phyloP scores from a whole-genome alignment of 2,329 filamentous ascomycete species.

The Emydomyces testavorans region DNA sequence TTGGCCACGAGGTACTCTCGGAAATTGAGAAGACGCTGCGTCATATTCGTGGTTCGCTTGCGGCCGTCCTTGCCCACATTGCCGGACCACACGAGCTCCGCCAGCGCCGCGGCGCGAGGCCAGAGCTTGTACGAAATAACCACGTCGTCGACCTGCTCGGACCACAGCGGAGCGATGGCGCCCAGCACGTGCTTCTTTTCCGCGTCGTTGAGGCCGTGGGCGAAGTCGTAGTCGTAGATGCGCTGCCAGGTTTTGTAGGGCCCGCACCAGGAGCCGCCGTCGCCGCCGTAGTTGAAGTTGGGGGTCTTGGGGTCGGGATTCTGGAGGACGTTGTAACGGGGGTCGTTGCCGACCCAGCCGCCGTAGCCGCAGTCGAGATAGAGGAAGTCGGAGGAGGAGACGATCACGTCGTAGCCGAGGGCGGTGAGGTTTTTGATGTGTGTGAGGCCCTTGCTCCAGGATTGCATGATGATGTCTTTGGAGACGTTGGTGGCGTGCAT shows the following conservation, averaged over 20 bases:
- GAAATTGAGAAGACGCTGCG: constrained; percentile 48
- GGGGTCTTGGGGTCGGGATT: constrained; percentile 39
- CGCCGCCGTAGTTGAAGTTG: constrained; percentile 46
- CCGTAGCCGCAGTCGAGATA: constrained; percentile 48
- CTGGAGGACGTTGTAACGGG: constrained; percentile 43
- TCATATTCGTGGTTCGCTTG: constrained; percentile 44
- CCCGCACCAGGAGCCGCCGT: constrained; percentile 46
- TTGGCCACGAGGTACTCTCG: constrained; percentile 48
- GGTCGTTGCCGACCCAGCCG: constrained; percentile 45
- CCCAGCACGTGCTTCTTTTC: constrained; percentile 43
- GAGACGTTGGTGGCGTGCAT: constrained; percentile 39
- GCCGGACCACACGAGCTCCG: constrained; percentile 46
- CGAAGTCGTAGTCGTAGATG: constrained; percentile 50
- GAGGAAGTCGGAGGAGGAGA: constrained; percentile 46
- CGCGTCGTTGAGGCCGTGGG: constrained; percentile 36
- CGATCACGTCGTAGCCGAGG: constrained; percentile 44
- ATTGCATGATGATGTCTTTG: constrained; percentile 43
- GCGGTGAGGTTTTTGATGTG: constrained; percentile 44
- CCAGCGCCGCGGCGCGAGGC: constrained; percentile 47
- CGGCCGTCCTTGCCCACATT: constrained; percentile 40
- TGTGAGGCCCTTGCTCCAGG: constrained; percentile 43
- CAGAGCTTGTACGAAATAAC: constrained; percentile 43
- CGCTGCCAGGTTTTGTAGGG: constrained; percentile 52
- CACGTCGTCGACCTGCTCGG: constrained; percentile 45
- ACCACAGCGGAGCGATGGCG: constrained; percentile 43